These are phyloP conservation scores for Spinellus fusiger DNA, from an alignment of 192 early-diverging fungal species.

Conservation along the genomic window DNA sequence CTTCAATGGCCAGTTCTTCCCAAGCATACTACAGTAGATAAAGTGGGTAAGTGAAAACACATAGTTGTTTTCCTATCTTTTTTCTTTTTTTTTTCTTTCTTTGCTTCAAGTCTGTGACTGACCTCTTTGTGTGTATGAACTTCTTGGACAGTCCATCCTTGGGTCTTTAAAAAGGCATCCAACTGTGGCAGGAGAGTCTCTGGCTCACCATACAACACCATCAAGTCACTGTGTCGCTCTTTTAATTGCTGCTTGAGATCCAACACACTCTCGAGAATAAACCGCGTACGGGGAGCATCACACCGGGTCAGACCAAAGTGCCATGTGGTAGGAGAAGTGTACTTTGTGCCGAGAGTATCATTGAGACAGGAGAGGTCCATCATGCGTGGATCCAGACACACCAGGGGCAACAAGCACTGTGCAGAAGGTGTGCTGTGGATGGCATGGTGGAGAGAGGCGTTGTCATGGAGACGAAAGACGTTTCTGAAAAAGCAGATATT, in stretches of 20 bases:
- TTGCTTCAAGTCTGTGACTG: not conserved
- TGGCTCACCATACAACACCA: constrained; percentile 13
- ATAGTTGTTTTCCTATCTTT: not conserved
- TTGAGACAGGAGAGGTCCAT: constrained; percentile 5
- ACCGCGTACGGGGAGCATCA: not conserved
- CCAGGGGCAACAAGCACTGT: not conserved
- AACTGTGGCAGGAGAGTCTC: constrained; percentile 5
- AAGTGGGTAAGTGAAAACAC: not conserved
- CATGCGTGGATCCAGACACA: constrained; percentile 11
- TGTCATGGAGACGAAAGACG: constrained; percentile 16
- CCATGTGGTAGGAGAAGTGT: constrained; percentile 2
- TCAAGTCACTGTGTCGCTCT: not conserved
- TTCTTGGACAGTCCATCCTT: not conserved
- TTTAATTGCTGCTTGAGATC: not conserved
- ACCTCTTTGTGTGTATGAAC: constrained; percentile 17
- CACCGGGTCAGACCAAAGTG: constrained; percentile 9
- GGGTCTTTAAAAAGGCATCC: not conserved
- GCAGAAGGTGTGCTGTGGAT: not conserved
- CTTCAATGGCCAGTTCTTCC: constrained; percentile 11
- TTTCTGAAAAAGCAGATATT: constrained; percentile 21
- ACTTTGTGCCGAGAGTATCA: not conserved
- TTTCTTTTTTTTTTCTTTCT: not conserved
- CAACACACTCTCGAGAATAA: constrained; percentile 2
- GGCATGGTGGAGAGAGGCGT: constrained; percentile 2
- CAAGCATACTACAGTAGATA: constrained; percentile 5